These are phyloP conservation scores for Cryptosporidium bovis DNA, from an alignment of 169 alveolate species.

Conservation along the genomic window DNA sequence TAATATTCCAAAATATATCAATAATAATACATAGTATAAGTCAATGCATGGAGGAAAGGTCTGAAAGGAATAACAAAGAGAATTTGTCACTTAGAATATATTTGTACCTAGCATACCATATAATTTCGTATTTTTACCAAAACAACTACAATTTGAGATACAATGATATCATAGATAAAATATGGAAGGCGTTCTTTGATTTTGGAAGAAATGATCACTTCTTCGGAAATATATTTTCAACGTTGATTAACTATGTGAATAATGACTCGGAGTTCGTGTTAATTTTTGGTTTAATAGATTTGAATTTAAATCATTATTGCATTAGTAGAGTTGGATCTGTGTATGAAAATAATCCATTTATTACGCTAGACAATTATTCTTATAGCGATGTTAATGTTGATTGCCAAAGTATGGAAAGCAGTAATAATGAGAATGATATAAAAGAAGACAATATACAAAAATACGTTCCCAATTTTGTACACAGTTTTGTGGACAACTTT, in stretches of 20 bases:
- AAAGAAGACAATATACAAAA: background rate
- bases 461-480: background rate
- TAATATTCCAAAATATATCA: conserved; percentile 25
- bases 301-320: background rate
- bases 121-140: conserved; percentile 8
- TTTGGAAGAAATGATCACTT: conserved; percentile 10
- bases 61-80: background rate
- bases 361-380: too few relatives aligned
- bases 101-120: conserved; percentile 9
- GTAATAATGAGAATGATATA: background rate
- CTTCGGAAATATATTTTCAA: conserved; percentile 31
- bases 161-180: background rate
- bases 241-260: conserved; percentile 20
- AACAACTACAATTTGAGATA: conserved; percentile 23
- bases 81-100: conserved; percentile 1
- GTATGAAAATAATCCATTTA: background rate
- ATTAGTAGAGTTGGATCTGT: background rate
- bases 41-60: background rate
- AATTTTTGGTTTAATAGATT: conserved; percentile 23
- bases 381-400: background rate
- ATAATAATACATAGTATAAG: conserved; percentile 5
- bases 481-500: conserved; percentile 3
- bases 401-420: too few relatives aligned
- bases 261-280: conserved; percentile 40
- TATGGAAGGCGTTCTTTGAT: conserved; percentile 40